phyloP scores from a whole-genome alignment of 352 stramenopile genomes.

The Globisporangium sylvaticum region DNA sequence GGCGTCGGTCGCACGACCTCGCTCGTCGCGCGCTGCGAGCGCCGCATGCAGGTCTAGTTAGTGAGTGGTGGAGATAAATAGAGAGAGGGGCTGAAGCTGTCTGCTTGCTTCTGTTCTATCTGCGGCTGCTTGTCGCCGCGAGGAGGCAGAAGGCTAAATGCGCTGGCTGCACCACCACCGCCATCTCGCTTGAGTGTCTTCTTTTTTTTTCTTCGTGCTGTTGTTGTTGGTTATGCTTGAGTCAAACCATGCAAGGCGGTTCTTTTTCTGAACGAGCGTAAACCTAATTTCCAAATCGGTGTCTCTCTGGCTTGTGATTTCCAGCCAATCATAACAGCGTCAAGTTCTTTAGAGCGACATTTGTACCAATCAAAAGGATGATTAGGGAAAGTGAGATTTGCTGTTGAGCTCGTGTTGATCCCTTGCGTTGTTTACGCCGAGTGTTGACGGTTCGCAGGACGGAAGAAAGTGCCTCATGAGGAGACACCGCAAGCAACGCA shows the following conservation, averaged over 20 bases:
- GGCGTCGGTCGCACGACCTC: constrained; percentile 1
- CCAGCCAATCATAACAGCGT: neutral
- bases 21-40: constrained; percentile 8
- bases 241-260: neutral
- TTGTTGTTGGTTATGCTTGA: neutral
- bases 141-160: neutral
- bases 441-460: neutral
- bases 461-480: neutral
- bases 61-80: neutral
- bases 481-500: neutral
- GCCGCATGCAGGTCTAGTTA: constrained; percentile 4
- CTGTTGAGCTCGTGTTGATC: neutral
- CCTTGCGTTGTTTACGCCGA: neutral
- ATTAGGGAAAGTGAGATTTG: neutral
- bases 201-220: neutral
- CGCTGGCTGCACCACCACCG: neutral
- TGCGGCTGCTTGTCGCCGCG: neutral
- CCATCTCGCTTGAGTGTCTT: neutral
- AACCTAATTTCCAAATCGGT: neutral
- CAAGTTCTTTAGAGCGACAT: neutral
- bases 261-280: neutral
- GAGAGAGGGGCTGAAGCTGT: neutral
- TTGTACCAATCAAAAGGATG: neutral
- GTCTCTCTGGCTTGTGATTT: neutral
- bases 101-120: neutral